These are phyloP conservation scores for Termitomyces sp. DNA, from an alignment of 768 basidiomycete genomes.

Conservation along the genomic window DNA sequence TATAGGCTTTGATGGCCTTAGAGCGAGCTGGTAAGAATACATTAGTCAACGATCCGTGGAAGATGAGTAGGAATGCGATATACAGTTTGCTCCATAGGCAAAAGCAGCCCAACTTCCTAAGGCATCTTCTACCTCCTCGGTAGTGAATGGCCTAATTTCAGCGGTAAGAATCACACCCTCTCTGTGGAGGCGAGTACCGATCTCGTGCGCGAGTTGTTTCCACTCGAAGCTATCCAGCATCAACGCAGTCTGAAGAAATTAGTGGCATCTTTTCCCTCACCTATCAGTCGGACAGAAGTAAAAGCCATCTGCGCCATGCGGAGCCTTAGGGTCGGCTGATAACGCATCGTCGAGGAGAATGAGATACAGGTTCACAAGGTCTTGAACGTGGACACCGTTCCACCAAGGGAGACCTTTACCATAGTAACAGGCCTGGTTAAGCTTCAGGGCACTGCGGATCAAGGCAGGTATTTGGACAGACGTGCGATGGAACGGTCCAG, in stretches of 20 bases:
- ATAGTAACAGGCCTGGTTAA: constrained; percentile 9
- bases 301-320: constrained; percentile 11
- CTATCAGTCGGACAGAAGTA: constrained; percentile 13
- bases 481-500: constrained; percentile 14
- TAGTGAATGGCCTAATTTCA: constrained; percentile 6
- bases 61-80: background rate
- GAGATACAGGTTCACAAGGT: constrained; percentile 6
- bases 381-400: constrained; percentile 14
- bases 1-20: constrained; percentile 8
- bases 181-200: constrained; percentile 10
- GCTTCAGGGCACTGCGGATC: constrained; percentile 12
- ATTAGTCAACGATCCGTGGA: background rate
- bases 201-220: constrained; percentile 12
- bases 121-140: constrained; percentile 6
- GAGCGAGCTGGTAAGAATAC: constrained; percentile 6
- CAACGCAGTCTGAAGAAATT: background rate
- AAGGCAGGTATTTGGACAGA: constrained; percentile 12
- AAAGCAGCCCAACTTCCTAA: constrained; percentile 10
- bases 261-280: background rate
- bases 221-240: constrained; percentile 2
- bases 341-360: constrained; percentile 11
- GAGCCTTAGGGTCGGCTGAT: constrained; percentile 5
- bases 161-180: constrained; percentile 8
- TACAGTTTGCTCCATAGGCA: constrained; percentile 13
- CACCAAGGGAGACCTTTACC: constrained; percentile 11